Evolutionary conservation across 2,329 filamentous ascomycete species (phyloP).

Genomic region (Xylaria sp.): DNA sequence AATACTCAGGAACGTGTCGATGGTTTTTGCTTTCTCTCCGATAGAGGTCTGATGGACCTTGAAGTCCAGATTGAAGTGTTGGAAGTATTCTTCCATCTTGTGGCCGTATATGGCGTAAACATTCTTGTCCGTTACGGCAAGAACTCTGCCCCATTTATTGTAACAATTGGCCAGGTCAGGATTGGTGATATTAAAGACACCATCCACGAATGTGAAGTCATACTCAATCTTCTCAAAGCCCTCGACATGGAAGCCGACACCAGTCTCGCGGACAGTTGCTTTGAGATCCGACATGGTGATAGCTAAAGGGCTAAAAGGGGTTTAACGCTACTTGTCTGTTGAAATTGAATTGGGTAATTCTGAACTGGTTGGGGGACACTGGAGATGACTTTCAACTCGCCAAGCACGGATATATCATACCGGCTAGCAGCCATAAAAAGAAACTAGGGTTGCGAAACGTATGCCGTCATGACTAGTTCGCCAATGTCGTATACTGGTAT

Average conservation of each 20-base stretch:
- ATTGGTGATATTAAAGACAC: constrained; percentile 71
- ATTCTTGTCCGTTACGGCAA: constrained; percentile 77
- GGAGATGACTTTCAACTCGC: neutral
- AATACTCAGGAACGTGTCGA: constrained; percentile 74
- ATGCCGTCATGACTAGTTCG: constrained; percentile 25
- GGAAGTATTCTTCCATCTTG: constrained; percentile 74
- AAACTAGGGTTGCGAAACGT: neutral
- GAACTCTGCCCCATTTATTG: constrained; percentile 69
- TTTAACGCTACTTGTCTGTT: neutral
- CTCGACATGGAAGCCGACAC: constrained; percentile 74
- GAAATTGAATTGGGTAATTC: neutral
- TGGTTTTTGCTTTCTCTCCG: constrained; percentile 78
- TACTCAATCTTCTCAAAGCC: constrained; percentile 82
- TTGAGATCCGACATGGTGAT: constrained; percentile 74
- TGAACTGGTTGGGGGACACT: neutral
- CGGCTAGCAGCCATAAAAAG: neutral
- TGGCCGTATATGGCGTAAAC: constrained; percentile 75
- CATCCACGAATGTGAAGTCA: constrained; percentile 78
- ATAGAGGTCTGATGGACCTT: constrained; percentile 78
- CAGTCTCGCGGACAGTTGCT: constrained; percentile 71
- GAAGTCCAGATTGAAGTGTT: constrained; percentile 69
- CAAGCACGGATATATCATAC: neutral
- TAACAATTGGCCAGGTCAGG: constrained; percentile 72
- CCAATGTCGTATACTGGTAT: neutral
- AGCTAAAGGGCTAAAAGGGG: constrained; percentile 27